Conservation (phyloP, 768 basidiomycete genomes). For the Leucocoprinus birnbaumii region DNA sequence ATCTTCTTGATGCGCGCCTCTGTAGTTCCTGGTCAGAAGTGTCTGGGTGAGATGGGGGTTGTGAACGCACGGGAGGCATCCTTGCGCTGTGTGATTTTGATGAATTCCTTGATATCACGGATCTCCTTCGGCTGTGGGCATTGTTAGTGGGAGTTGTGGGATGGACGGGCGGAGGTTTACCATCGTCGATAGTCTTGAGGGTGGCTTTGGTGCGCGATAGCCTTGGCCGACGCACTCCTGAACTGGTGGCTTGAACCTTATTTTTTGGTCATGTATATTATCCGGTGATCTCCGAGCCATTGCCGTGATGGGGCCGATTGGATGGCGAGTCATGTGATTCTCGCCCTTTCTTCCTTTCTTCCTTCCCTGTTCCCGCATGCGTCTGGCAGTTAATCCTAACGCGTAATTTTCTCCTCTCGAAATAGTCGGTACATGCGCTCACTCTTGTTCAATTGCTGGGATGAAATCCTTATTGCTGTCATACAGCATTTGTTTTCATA, state of each 20-base stretch:
- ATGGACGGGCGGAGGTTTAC: constrained; percentile 21
- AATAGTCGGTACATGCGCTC: too few relatives aligned
- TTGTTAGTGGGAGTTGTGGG: constrained; percentile 9
- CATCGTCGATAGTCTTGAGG: constrained; percentile 40
- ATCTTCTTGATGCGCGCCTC: constrained; percentile 99
- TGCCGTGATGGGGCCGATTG: too few relatives aligned
- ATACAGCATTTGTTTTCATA: too few relatives aligned
- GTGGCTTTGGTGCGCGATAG: constrained; percentile 15
- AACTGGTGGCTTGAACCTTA: constrained; percentile 36
- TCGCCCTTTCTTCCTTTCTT: too few relatives aligned
- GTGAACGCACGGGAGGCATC: constrained; percentile 88
- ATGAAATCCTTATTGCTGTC: too few relatives aligned
- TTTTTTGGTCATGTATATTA: constrained; percentile 22
- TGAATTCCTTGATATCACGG: constrained; percentile 97
- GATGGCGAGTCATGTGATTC: too few relatives aligned
- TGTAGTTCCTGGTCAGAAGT: constrained; percentile 28
- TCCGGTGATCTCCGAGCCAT: constrained; percentile 21
- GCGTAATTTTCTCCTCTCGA: too few relatives aligned
- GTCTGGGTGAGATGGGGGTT: background rate
- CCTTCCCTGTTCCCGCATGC: too few relatives aligned
- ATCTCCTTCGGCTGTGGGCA: constrained; percentile 87
- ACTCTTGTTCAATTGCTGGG: too few relatives aligned
- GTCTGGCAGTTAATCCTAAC: too few relatives aligned
- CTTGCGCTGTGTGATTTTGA: constrained; percentile 95
- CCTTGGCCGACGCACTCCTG: constrained; percentile 7